Evolutionary conservation across 1,284 basidiomycete genomes (phyloP).

Genomic region (Leccinum griseonigrum): DNA sequence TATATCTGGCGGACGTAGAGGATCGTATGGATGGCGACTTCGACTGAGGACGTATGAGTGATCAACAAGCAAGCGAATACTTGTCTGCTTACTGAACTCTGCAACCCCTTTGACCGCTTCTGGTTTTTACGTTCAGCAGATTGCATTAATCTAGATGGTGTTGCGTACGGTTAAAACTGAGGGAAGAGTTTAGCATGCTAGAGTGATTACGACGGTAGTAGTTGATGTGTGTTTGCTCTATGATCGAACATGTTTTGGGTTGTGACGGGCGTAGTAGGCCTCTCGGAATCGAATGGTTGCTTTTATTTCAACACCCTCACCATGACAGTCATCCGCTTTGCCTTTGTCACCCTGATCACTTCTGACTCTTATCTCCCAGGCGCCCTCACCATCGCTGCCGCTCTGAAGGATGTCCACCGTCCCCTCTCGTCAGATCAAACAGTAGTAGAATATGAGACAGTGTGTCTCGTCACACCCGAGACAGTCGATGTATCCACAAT

Average conservation of each 20-base stretch:
- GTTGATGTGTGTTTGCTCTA: slow-evolving; percentile 15
- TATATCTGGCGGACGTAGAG: slow-evolving; percentile 90
- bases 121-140: slow-evolving; percentile 28
- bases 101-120: slow-evolving; percentile 59
- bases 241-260: background rate
- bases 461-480: slow-evolving; percentile 93
- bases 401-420: slow-evolving; percentile 78
- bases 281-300: background rate
- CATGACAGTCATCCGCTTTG: slow-evolving; percentile 65
- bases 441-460: slow-evolving; percentile 74
- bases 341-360: slow-evolving; percentile 88
- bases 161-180: slow-evolving; percentile 42
- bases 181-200: slow-evolving; percentile 13
- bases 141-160: background rate
- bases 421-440: slow-evolving; percentile 51
- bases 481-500: slow-evolving; percentile 86
- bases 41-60: slow-evolving; percentile 53
- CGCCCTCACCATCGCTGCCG: slow-evolving; percentile 82
- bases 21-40: slow-evolving; percentile 90
- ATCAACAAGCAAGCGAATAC: background rate
- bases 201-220: background rate
- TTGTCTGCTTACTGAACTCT: slow-evolving; percentile 56
- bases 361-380: slow-evolving; percentile 92
- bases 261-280: too few species aligned
- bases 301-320: slow-evolving; percentile 23